These are phyloP conservation scores for Trichothecium sympodiale DNA, from an alignment of 2,329 filamentous ascomycete genomes.

Conservation along the genomic window DNA sequence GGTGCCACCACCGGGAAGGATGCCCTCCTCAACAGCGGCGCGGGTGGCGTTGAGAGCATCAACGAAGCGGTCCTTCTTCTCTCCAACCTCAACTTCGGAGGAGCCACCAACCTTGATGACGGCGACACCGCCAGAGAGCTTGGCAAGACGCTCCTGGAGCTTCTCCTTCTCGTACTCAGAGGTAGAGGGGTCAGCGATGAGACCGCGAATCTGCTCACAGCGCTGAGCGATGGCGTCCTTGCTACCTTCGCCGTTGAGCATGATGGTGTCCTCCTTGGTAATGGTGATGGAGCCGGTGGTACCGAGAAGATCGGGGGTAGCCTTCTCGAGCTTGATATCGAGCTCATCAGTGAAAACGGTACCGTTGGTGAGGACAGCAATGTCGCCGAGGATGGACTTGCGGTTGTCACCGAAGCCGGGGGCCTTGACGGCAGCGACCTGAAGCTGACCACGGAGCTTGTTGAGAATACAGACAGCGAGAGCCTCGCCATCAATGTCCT, in stretches of 20 bases:
- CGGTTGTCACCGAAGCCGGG: conserved; percentile 99
- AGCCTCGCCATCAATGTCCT: conserved; percentile 98
- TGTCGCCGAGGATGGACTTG: conserved; percentile 97
- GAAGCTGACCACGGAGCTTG: conserved; percentile 98
- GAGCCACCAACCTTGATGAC: conserved; percentile 98
- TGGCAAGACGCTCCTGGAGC: conserved; percentile 98
- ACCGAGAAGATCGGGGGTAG: conserved; percentile 88
- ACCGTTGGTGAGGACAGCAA: conserved; percentile 91
- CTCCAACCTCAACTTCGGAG: conserved; percentile 95
- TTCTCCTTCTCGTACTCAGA: conserved; percentile 99
- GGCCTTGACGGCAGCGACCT: conserved; percentile 97
- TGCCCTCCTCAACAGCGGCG: conserved; percentile 97
- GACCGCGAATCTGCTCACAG: conserved; percentile 97
- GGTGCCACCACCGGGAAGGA: conserved; percentile 95
- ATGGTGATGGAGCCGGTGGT: conserved; percentile 98
- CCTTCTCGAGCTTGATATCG: conserved; percentile 98
- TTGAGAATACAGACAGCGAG: conserved; percentile 98
- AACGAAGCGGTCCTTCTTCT: conserved; percentile 99
- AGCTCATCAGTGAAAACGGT: conserved; percentile 98
- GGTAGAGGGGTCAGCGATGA: conserved; percentile 86
- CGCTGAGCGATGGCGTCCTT: conserved; percentile 90
- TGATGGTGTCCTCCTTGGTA: conserved; percentile 99
- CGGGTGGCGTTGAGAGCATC: conserved; percentile 97
- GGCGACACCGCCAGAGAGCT: conserved; percentile 96
- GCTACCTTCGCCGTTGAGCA: conserved; percentile 91